Evolutionary conservation across 768 basidiomycete species (phyloP).

Genomic region (Cantharellus anzutake): DNA sequence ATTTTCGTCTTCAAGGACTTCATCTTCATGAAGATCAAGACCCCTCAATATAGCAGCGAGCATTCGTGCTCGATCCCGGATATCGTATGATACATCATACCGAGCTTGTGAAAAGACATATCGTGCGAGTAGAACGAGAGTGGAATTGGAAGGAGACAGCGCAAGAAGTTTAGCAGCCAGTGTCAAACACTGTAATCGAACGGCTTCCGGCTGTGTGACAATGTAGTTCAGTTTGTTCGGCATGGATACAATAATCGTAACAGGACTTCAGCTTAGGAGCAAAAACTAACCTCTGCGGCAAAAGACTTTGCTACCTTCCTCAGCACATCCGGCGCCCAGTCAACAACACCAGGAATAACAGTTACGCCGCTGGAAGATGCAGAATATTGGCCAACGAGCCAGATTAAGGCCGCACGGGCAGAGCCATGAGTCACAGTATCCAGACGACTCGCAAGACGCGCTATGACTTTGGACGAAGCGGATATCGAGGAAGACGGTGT

Average conservation of each 20-base stretch:
- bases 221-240: neutral
- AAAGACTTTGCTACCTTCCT: constrained; percentile 65
- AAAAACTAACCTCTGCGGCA: constrained; percentile 35
- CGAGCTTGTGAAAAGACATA: constrained; percentile 72
- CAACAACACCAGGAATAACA: constrained; percentile 19
- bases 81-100: constrained; percentile 78
- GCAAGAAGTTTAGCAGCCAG: constrained; percentile 75
- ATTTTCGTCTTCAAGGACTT: constrained; percentile 1
- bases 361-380: constrained; percentile 18
- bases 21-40: constrained; percentile 11
- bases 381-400: constrained; percentile 86
- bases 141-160: constrained; percentile 30
- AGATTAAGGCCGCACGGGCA: constrained; percentile 74
- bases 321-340: constrained; percentile 79
- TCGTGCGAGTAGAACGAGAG: constrained; percentile 28
- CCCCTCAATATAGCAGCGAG: constrained; percentile 49
- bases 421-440: constrained; percentile 63
- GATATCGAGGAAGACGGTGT: constrained; percentile 16
- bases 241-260: no score
- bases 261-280: neutral
- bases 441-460: constrained; percentile 54
- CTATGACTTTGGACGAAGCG: constrained; percentile 40
- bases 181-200: constrained; percentile 70
- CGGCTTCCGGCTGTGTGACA: constrained; percentile 29
- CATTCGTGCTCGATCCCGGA: constrained; percentile 79